A percentile compares a stretch with the other conserved stretches of the same genome.
These are phyloP conservation scores for Endothia cerciana DNA, from an alignment of 2,329 filamentous ascomycete species.

Conservation along the genomic window DNA sequence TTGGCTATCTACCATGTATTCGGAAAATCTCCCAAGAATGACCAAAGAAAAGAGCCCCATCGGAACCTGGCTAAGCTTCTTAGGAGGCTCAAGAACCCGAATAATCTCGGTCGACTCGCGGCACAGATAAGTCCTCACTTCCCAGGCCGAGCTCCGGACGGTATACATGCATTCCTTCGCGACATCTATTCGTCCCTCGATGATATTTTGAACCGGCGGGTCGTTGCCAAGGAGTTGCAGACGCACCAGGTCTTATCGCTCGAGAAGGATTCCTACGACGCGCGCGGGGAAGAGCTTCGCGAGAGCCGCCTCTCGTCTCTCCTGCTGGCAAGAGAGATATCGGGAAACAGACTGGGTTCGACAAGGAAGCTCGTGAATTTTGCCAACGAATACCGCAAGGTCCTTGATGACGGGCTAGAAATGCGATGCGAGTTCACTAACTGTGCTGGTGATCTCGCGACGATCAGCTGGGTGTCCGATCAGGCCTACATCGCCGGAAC, in stretches of 20 bases:
- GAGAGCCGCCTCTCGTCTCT: constrained; percentile 44
- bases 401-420: constrained; percentile 56
- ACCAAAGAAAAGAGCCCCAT: constrained; percentile 23
- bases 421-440: constrained; percentile 60
- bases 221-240: constrained; percentile 29
- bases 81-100: constrained; percentile 11
- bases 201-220: constrained; percentile 39
- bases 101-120: not conserved
- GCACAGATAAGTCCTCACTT: constrained; percentile 10
- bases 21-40: constrained; percentile 22
- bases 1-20: constrained; percentile 12
- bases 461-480: constrained; percentile 60
- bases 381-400: constrained; percentile 47
- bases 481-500: constrained; percentile 64
- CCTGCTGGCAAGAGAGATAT: constrained; percentile 53
- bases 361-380: constrained; percentile 50
- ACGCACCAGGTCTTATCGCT: constrained; percentile 38
- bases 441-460: constrained; percentile 64
- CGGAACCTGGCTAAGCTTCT: constrained; percentile 31
- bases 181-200: constrained; percentile 44
- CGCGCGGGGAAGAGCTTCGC: constrained; percentile 35
- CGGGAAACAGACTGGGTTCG: constrained; percentile 49
- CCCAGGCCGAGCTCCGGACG: constrained; percentile 36
- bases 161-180: constrained; percentile 43
- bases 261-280: constrained; percentile 37